phyloP scores from a whole-genome alignment of 768 basidiomycete genomes.

The Tulasnella sp. region DNA sequence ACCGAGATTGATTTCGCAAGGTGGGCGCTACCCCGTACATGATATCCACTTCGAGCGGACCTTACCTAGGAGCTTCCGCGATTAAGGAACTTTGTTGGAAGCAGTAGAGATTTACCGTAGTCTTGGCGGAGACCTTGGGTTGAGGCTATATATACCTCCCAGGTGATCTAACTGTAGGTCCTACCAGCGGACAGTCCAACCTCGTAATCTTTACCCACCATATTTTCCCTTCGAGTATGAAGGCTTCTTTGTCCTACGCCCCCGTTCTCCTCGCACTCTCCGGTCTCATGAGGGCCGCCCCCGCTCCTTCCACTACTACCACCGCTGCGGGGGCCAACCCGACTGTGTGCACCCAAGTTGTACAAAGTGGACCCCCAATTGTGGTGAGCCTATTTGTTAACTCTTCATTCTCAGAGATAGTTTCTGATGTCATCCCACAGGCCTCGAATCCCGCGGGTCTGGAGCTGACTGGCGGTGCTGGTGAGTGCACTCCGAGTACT shows the following conservation, averaged over 20 bases:
- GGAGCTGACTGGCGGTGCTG: neutral
- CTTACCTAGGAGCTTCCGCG: neutral
- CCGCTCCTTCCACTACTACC: neutral
- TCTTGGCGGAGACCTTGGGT: neutral
- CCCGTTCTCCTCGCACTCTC: conserved; percentile 5
- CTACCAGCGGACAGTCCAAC: neutral
- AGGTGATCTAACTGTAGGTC: neutral
- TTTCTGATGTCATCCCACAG: neutral
- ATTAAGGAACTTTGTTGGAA: neutral
- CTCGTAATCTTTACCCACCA: neutral
- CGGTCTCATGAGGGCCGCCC: neutral
- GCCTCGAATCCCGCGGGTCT: neutral
- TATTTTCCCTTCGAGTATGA: neutral
- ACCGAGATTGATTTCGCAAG: neutral
- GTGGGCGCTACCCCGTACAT: neutral
- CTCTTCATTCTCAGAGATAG: neutral
- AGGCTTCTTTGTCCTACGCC: neutral
- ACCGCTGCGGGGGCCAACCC: neutral
- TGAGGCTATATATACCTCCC: neutral
- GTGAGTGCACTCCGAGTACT: neutral
- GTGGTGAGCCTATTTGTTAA: neutral
- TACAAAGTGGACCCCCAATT: neutral
- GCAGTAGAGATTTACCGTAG: neutral
- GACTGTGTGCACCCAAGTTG: neutral
- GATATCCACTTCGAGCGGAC: neutral